Base-by-base conservation (phyloP, 2,329 filamentous ascomycete genomes). In the Fusarium poae region DNA sequence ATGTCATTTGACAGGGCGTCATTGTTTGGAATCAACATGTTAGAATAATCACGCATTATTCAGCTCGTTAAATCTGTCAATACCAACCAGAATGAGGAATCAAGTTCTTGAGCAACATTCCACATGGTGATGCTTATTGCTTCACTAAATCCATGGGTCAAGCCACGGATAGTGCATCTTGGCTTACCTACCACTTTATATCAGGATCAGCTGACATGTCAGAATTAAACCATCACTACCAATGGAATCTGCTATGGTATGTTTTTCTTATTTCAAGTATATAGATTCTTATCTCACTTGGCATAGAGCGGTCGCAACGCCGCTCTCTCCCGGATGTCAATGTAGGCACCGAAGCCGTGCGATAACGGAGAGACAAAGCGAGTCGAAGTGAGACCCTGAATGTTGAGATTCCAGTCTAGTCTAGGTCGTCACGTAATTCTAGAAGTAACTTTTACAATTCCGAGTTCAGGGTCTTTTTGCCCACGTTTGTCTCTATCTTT, bases 11-110 rank as follows among this genome's bases (percentile, higher is more conserved):
- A 57, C 49, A 57, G 50, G 58, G 9, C 37, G 37, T 29, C 30
- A 9, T 62, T 52, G 25, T 49, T 49, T 63, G 37, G 43, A 57
- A 50, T 39, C 56, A 20, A 46, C 29, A 50, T 34, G 27, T 20
- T 21, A 20, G 11, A 25, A 39, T 43, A 37, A 39, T 39, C 16
- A 49, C 27, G 21, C 13, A 34, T 25, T 13, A 11, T 39, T 39
- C 16, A 4, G 11, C 18, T 30, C 8, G 7, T 45, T 10, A 16
- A 15, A 5, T 10, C 5, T 45, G 27, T 9, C 16, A 3, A 20
- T 29, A 8, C 15, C 3, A 20, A 15, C 9, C 43, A 30, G 43
- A 45, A 20, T 29, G n/a, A 30, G 27, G 12, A 20, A 20, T 21
- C 11, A 21, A 21, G 20, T 15, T 7, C 12, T 18, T 25, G 15